Evolutionary conservation across 2,329 filamentous ascomycete species (phyloP), one percentile per base, ranked within the genome.

Genomic region (Xylaria sp.): DNA sequence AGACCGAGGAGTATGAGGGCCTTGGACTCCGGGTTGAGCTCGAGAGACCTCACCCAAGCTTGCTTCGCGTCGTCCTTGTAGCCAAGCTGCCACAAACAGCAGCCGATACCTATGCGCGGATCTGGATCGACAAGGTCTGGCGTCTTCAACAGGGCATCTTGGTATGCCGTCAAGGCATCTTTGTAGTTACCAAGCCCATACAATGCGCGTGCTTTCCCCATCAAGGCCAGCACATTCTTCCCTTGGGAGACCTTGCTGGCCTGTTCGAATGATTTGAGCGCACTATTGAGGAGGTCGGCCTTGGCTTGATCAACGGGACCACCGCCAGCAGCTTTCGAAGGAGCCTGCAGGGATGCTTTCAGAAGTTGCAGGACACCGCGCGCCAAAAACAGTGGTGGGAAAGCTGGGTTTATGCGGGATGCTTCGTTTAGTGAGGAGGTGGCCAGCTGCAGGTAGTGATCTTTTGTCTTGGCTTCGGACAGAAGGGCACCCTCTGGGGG

Each of bases 31-130:
- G 92, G 88, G 71, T 84, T 87, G 73, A 97, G 84, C 74, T 96
- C 92, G 28, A 97, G 79, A 12, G 90, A 88, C 66, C 95, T 85
- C 74, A 96, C 91, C 95, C 95, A 99, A 12, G 95, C 94, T 50
- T 83, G 81, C 74, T 92, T 94, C 7, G 96, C 95, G 71, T 97
- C 92, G 35, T 96, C 92, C 76, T 96, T 97, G 81, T 92, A 93
- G 11, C 94, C 94, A 28, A 99, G 83, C 76, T 97, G 92, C 95
- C 96, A 99, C 76, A 97, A 90, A 80, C 95, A 99, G 77, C 92
- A 95, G 47, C 95, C 95, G 72, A 99, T 94, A 58, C 95, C 95
- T 70, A 99, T 94, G 70, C 96, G 87, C 69, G 95, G 96, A 76
- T 99, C 95, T 0, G 95, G 95, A 72, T 99, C 95, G 43, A 91